A percentile compares a stretch with the other conserved stretches of the same genome.
These are phyloP conservation scores for Tillandsia fasciculata DNA, from an alignment of 176 grass and related monocot genomes.

Conservation along the genomic window DNA sequence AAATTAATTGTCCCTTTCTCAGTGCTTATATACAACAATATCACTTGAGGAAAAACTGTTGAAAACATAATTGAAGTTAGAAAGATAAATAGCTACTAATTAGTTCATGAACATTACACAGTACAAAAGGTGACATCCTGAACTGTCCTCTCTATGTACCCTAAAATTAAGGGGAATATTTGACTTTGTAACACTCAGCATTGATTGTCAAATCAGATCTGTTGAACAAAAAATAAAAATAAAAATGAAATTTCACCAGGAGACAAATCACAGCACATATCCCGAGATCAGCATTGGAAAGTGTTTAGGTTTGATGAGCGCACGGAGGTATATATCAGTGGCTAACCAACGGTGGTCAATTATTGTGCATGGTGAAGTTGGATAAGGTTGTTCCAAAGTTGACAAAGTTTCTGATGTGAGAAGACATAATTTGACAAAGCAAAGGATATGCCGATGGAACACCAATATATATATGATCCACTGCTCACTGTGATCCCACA, in stretches of 20 bases:
- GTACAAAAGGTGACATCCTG: not conserved
- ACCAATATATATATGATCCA: not conserved
- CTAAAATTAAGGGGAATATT: not conserved
- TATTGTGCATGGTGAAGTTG: constrained; percentile 2
- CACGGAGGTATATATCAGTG: not conserved
- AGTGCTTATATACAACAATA: too few species aligned
- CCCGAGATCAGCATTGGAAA: not conserved
- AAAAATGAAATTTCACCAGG: not conserved
- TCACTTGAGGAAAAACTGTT: not conserved
- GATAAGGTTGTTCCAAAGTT: constrained; percentile 14
- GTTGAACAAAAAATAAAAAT: not conserved
- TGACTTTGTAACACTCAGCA: not conserved
- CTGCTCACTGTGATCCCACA: not conserved
- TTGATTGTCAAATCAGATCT: not conserved
- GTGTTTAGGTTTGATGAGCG: not conserved
- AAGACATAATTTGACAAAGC: constrained; percentile 1
- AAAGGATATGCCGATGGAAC: not conserved
- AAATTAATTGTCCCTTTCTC: too few species aligned
- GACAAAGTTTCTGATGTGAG: not conserved
- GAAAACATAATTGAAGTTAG: not conserved
- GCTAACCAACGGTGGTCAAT: not conserved
- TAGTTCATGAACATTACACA: not conserved
- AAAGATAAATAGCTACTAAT: not conserved
- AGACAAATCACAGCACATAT: not conserved
- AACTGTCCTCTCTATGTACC: not conserved